Evolutionary conservation across 1,284 basidiomycete genomes (phyloP).

Genomic region (Mrakiaceae sp.): DNA sequence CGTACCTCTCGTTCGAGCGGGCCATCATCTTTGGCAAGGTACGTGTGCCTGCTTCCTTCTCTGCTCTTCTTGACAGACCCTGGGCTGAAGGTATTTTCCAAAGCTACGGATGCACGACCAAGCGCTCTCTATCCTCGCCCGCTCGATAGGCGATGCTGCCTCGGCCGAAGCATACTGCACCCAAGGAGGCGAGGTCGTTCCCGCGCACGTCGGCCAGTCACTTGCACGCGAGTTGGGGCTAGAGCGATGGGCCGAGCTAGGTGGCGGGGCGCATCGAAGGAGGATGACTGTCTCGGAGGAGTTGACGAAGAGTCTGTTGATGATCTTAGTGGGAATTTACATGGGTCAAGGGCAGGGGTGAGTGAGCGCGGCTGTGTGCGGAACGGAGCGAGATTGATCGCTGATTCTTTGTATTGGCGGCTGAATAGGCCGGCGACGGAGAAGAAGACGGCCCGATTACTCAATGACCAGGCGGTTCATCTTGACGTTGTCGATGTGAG

Average conservation of each 20-base stretch:
- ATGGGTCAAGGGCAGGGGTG: constrained; percentile 51
- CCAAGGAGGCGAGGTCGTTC: constrained; percentile 57
- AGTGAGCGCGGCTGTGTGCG: constrained; percentile 23
- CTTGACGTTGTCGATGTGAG: constrained; percentile 61
- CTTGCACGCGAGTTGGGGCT: constrained; percentile 36
- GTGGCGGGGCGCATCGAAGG: constrained; percentile 30
- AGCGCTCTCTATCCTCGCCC: constrained; percentile 57
- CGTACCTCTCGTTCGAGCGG: constrained; percentile 54
- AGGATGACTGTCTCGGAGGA: constrained; percentile 42
- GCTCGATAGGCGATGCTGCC: constrained; percentile 55
- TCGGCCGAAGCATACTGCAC: constrained; percentile 74
- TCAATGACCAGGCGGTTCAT: constrained; percentile 67
- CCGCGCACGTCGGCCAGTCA: constrained; percentile 46
- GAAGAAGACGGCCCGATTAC: constrained; percentile 50
- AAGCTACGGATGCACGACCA: constrained; percentile 41
- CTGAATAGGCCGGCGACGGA: constrained; percentile 39
- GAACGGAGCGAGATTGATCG: background rate
- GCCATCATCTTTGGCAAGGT: constrained; percentile 76
- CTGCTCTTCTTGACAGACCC: background rate
- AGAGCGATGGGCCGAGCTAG: constrained; percentile 47
- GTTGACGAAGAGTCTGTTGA: constrained; percentile 49
- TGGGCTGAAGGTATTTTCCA: background rate
- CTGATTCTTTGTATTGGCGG: background rate
- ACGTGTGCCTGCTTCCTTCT: constrained; percentile 19
- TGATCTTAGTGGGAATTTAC: constrained; percentile 64